Base-by-base conservation (phyloP, 169 alveolate species). In the Eimeria necatrix region DNA sequence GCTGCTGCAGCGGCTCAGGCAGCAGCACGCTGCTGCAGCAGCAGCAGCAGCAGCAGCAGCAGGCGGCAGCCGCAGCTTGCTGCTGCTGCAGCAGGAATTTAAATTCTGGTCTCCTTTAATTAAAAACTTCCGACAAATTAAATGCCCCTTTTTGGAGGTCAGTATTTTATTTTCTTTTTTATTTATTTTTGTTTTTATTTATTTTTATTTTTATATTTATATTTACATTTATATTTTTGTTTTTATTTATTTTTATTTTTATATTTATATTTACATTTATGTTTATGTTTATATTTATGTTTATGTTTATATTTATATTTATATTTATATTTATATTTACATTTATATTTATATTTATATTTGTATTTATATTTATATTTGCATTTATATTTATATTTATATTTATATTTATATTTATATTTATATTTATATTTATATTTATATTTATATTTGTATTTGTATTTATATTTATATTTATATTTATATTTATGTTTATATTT, bases 1-100 rank as follows among this genome's bases (percentile, higher is more conserved):
- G 73, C 73, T 18, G 73, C 73, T 18, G 73, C 73, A 61, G 73
- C 73, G n/a, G 73, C 73, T 18, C 73, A 61, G 20, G 24, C 12
- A 26, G 20, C 41, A 61, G 24, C 24, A 4, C 73, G 12, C 73
- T 26, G 41, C 73, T 14, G 20, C 64, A 56, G 64, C 64, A 56
- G 64, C 64, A 8, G 14, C 14, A 9, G 64, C 64, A 56, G 14
- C 20, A 56, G 14, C 64, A 56, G 8, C 64, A 56, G 14, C 64
- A 14, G 14, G 64, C n/a, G n/a, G n/a, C n/a, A n/a, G n/a, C n/a
- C n/a, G n/a, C n/a, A n/a, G n/a, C 20, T 12, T 61, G 73, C 73
- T 61, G 73, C 20, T 8, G 73, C 12, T 4, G 7, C 10, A n/a
- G 24, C n/a, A 71, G 3, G 51, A 32, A 9, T 24, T 10, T 71